phyloP scores from a whole-genome alignment of 73 alveolate genomes.

The Paramecium primaurelia region DNA sequence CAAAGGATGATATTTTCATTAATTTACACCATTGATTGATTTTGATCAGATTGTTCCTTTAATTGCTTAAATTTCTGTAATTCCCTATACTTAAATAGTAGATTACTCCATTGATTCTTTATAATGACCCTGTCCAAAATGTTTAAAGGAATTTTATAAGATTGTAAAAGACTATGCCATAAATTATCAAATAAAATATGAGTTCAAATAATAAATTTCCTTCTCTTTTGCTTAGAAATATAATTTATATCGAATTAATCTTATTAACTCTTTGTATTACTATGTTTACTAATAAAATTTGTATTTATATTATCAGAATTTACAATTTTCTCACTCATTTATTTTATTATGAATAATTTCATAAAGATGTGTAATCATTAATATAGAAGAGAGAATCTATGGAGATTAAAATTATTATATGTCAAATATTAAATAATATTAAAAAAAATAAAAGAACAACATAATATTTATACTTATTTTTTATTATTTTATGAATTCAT shows the following conservation, averaged over 20 bases:
- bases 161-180: constrained; percentile 27
- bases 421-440: not conserved
- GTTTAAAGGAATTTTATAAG: not conserved
- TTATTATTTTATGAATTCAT: not conserved
- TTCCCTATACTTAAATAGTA: not conserved
- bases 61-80: constrained; percentile 5
- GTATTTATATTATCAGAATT: not conserved
- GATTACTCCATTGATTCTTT: constrained; percentile 36
- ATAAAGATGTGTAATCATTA: not conserved
- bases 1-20: constrained; percentile 29
- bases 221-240: not conserved
- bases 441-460: not conserved
- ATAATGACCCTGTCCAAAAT: not conserved
- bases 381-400: not conserved
- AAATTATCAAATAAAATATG: not conserved
- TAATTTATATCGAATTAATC: too few species aligned
- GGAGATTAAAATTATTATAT: not conserved
- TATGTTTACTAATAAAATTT: too few species aligned
- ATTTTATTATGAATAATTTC: not conserved
- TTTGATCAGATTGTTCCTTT: constrained; percentile 33
- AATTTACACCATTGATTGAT: constrained; percentile 5
- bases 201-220: not conserved
- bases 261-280: not conserved
- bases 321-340: not conserved
- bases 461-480: not conserved